These are phyloP conservation scores for Microdochium bolleyi DNA, from an alignment of 2,329 filamentous ascomycete species.

Conservation along the genomic window DNA sequence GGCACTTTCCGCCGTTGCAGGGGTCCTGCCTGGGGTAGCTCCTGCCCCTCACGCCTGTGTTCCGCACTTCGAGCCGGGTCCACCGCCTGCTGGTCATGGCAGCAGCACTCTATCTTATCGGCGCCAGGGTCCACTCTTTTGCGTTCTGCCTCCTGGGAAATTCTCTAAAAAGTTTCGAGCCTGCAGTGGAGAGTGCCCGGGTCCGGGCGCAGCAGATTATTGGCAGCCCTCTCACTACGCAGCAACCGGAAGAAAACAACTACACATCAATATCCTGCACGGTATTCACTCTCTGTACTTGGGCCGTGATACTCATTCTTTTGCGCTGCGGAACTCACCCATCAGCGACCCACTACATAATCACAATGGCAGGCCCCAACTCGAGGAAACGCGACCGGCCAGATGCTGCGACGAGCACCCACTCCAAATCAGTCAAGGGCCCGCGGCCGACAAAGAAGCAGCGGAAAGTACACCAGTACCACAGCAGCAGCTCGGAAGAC, in stretches of 20 bases:
- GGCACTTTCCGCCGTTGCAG: background rate
- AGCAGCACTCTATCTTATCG: background rate
- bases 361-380: background rate
- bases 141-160: background rate
- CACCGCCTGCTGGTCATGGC: background rate
- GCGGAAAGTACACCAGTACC: slow-evolving; percentile 35
- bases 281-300: too few species aligned
- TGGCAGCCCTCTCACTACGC: background rate
- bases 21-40: background rate
- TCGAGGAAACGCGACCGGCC: background rate
- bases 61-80: too few species aligned
- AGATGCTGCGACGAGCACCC: background rate
- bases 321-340: too few species aligned
- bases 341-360: background rate
- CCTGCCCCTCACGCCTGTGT: background rate
- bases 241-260: background rate
- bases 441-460: slow-evolving; percentile 41
- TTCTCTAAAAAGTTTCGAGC: background rate
- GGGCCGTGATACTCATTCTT: too few species aligned
- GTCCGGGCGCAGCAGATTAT: background rate
- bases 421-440: slow-evolving; percentile 8
- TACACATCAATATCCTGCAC: too few species aligned
- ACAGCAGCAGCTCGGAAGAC: slow-evolving; percentile 44
- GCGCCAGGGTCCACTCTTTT: background rate
- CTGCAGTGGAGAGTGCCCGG: background rate